These are phyloP conservation scores for Mesotaenium endlicherianum DNA, from an alignment of 139 green algal species.

Conservation along the genomic window DNA sequence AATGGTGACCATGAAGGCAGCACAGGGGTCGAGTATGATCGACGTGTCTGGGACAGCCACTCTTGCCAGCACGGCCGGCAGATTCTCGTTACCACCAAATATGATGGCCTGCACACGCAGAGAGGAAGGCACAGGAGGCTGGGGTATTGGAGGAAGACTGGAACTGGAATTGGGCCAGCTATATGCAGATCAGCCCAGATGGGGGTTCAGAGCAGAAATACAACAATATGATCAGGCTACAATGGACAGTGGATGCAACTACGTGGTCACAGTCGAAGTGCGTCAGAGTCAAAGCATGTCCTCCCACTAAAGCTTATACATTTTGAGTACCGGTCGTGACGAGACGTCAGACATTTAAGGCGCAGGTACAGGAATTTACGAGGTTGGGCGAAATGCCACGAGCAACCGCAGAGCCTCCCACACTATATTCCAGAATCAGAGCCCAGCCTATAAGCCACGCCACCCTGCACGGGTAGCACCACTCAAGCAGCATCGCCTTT, in stretches of 20 bases:
- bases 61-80: not conserved
- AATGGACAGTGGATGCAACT: too few relatives aligned
- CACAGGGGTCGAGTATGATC: slow-evolving; percentile 13
- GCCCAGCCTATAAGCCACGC: slow-evolving; percentile 50
- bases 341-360: too few relatives aligned
- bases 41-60: not conserved
- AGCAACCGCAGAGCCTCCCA: slow-evolving; percentile 43
- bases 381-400: slow-evolving; percentile 45
- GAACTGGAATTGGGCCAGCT: too few relatives aligned
- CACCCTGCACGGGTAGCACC: slow-evolving; percentile 13
- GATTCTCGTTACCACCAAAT: slow-evolving; percentile 3
- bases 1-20: slow-evolving; percentile 4
- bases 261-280: too few relatives aligned
- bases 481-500: not conserved
- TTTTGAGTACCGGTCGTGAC: too few relatives aligned
- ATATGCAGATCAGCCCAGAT: too few relatives aligned
- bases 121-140: not conserved
- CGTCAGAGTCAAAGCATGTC: too few relatives aligned
- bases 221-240: too few relatives aligned
- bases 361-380: too few relatives aligned
- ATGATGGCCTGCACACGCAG: not conserved
- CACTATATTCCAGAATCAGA: slow-evolving; percentile 49
- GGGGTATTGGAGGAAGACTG: too few relatives aligned
- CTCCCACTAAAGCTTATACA: too few relatives aligned
- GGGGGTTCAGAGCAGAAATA: too few relatives aligned